A percentile compares a stretch with the other conserved stretches of the same genome.
Conservation (phyloP, 1,284 basidiomycete genomes). For the Tilletia horrida region DNA sequence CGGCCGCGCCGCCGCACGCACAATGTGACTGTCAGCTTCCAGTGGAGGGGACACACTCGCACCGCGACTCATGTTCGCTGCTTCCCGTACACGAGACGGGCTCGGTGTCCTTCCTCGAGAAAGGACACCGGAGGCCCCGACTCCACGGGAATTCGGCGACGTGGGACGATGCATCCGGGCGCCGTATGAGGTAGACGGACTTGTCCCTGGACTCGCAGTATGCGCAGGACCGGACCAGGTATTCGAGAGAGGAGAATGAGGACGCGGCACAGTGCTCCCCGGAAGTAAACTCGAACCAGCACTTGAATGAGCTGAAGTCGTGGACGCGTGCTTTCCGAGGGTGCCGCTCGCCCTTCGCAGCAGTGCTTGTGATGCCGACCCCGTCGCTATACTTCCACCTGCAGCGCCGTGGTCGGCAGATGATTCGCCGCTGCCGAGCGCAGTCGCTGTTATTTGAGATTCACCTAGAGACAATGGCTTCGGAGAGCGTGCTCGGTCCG, state of each 20-base stretch:
- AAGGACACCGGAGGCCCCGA: no score
- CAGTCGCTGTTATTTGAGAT: not conserved
- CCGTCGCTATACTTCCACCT: not conserved
- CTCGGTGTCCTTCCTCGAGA: not conserved
- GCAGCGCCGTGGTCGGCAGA: not conserved
- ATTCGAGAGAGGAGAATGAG: no score
- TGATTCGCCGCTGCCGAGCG: not conserved
- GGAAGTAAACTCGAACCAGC: not conserved
- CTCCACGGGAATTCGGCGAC: not conserved
- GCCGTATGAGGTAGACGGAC: not conserved
- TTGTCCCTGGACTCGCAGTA: slow-evolving; percentile 3
- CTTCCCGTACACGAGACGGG: not conserved
- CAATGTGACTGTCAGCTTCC: not conserved
- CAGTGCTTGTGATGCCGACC: not conserved
- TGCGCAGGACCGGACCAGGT: not conserved
- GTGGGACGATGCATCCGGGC: not conserved
- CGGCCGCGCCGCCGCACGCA: not conserved
- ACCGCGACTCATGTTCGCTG: not conserved
- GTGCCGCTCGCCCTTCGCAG: not conserved
- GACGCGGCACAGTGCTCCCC: not conserved
- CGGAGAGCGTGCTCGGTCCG: slow-evolving; percentile 7
- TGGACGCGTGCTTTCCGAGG: not conserved
- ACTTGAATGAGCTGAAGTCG: not conserved
- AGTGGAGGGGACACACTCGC: not conserved
- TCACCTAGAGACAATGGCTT: slow-evolving; percentile 13